Conservation (phyloP, 805 yeast species). For the Torulaspora quercuum region DNA sequence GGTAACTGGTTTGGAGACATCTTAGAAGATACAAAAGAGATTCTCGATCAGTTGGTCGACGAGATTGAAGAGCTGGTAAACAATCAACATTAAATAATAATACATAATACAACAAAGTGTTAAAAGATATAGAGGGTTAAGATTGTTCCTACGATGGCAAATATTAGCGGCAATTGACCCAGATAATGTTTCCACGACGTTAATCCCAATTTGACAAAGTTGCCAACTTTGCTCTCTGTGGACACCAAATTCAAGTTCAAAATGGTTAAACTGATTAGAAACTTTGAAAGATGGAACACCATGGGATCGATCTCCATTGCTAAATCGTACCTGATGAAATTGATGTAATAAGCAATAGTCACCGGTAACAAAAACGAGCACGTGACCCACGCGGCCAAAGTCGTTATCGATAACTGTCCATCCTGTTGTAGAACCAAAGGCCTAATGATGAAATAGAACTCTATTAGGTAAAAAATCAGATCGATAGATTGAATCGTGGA, state of each 20-base stretch:
- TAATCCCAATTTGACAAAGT: constrained; percentile 6
- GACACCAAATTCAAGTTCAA: constrained; percentile 10
- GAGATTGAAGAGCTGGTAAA: constrained; percentile 22
- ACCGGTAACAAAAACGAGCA: constrained; percentile 19
- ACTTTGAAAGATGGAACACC: constrained; percentile 30
- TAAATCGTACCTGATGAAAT: constrained; percentile 33
- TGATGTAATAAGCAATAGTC: constrained; percentile 28
- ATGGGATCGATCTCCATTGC: constrained; percentile 32
- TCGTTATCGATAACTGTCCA: constrained; percentile 7
- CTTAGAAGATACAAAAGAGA: constrained; percentile 24
- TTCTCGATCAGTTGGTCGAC: constrained; percentile 29
- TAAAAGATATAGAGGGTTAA: constrained; percentile 28
- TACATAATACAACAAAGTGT: constrained; percentile 8
- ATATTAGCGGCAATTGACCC: constrained; percentile 27
- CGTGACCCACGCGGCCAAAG: constrained; percentile 9
- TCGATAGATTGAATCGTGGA: constrained; percentile 26
- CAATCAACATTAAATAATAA: constrained; percentile 3
- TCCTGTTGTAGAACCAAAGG: constrained; percentile 13
- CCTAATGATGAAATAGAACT: constrained; percentile 21
- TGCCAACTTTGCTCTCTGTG: constrained; percentile 6
- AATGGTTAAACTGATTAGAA: constrained; percentile 21
- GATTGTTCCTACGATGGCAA: constrained; percentile 22
- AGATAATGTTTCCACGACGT: constrained; percentile 14
- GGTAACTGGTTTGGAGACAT: constrained; percentile 15
- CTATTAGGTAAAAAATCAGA: constrained; percentile 21